Base-by-base conservation (phyloP, 805 yeast species). In the Wickerhamiella sorbophila region DNA sequence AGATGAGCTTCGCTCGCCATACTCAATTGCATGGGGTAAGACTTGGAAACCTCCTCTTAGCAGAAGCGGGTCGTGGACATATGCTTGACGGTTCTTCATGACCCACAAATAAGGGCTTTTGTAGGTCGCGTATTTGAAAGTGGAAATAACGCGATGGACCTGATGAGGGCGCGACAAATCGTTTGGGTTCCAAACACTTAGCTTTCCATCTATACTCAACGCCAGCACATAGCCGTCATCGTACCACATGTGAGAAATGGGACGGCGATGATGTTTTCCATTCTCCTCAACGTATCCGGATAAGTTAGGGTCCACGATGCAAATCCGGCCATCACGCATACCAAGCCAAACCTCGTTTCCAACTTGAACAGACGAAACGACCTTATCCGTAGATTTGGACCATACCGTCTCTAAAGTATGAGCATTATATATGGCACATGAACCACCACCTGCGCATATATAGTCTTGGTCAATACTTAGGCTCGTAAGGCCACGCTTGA, bases 141-240 rank as follows among this genome's bases (percentile, higher is more conserved):
- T 48, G 10, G 56, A 50, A 5, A 57, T 49, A 6, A 57, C 51
- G 14, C 60, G 45, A 33, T 49, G 50, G 2, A 61, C 42, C 39
- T 45, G 6, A 24, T 12, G 29, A 8, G 29, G 29, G 29, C 14
- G 57, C 27, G n/a, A 44, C 46, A 8, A 46, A 46, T 17, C 45
- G 48, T 4, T 42, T 24, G 39, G 40, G 2, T 47, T 46, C 69
- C 69, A 64, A 1, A 58, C 44, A 39, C 56, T 55, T 1, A 62
- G 39, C 34, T 58, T 53, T 2, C 69, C 67, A 19, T 61, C 64
- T 3, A 56, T 62, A 33, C 64, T 63, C 19, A 64, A 32, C 2
- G 64, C 57, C 56, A 63, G 57, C 39, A 58, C 45, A 10, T 46
- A 54, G 21, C 43, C 34, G 2, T 47, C 50, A 34, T 45, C 47